Percentiles rank a stretch among this genome's conserved stretches.
Evolutionary conservation across 2,329 filamentous ascomycete species (phyloP).

Genomic region (Corinectria fuckeliana): DNA sequence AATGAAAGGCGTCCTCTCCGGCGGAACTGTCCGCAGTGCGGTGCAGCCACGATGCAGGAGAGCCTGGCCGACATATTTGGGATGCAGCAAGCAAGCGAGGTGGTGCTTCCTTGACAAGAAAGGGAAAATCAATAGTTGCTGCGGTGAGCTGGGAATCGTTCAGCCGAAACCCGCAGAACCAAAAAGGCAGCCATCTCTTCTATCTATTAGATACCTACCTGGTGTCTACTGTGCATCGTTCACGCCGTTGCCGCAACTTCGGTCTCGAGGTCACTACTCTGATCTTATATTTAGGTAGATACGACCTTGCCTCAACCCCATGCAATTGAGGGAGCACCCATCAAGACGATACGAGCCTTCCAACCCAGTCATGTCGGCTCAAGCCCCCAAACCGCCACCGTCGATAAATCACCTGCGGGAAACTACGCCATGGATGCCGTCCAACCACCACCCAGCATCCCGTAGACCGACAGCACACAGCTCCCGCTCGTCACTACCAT

Average conservation of each 20-base stretch:
- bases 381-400: not conserved
- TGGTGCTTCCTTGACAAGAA: not conserved
- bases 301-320: not conserved
- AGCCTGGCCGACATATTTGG: not conserved
- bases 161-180: not conserved
- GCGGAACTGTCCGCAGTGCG: not conserved
- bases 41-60: not conserved
- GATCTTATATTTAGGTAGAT: not conserved
- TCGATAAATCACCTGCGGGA: conserved; percentile 1
- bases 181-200: not conserved
- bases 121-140: not conserved
- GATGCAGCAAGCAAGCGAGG: not conserved
- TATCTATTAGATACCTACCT: no score
- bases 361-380: not conserved
- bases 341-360: not conserved
- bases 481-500: not conserved
- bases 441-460: conserved; percentile 1
- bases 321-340: not conserved
- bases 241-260: not conserved
- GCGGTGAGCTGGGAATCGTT: not conserved
- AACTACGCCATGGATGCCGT: not conserved
- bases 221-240: no score
- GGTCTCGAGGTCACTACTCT: not conserved
- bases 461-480: not conserved
- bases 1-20: conserved; percentile 7